Conservation (phyloP, 75 land plant genomes). For the Picea glauca region DNA sequence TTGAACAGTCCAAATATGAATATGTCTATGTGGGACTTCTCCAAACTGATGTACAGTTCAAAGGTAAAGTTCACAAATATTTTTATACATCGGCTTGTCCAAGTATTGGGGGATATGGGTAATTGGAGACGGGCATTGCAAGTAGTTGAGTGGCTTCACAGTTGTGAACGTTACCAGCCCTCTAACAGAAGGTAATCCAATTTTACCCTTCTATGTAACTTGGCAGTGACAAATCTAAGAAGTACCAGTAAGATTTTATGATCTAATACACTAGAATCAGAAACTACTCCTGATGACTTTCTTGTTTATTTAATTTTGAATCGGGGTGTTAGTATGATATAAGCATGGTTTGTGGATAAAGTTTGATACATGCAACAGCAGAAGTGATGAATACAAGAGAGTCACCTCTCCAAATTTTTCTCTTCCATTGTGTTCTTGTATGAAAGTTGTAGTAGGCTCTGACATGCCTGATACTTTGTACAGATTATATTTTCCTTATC, state of each 20-base stretch:
- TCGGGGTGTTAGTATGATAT: background rate
- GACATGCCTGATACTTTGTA: too few species aligned
- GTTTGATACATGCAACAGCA: background rate
- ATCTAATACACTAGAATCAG: background rate
- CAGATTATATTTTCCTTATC: too few species aligned
- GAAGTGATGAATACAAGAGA: too few species aligned
- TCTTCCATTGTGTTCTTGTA: too few species aligned
- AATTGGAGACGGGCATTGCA: constrained; percentile 86
- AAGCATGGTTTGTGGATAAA: background rate
- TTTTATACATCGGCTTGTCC: constrained; percentile 56
- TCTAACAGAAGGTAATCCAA: constrained; percentile 53
- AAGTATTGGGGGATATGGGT: constrained; percentile 67
- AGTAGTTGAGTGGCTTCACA: constrained; percentile 87
- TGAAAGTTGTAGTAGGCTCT: too few species aligned
- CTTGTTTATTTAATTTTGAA: background rate
- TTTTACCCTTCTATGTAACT: background rate
- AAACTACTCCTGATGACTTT: too few species aligned
- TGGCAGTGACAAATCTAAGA: background rate
- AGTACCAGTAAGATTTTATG: background rate
- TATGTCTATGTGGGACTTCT: constrained; percentile 67
- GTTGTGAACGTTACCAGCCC: constrained; percentile 60
- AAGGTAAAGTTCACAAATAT: constrained; percentile 70
- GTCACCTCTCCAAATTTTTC: too few species aligned
- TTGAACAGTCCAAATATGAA: constrained; percentile 57
- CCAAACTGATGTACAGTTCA: constrained; percentile 73